Evolutionary conservation across 2,329 filamentous ascomycete species (phyloP).

Genomic region (Verticillium albo-atrum): DNA sequence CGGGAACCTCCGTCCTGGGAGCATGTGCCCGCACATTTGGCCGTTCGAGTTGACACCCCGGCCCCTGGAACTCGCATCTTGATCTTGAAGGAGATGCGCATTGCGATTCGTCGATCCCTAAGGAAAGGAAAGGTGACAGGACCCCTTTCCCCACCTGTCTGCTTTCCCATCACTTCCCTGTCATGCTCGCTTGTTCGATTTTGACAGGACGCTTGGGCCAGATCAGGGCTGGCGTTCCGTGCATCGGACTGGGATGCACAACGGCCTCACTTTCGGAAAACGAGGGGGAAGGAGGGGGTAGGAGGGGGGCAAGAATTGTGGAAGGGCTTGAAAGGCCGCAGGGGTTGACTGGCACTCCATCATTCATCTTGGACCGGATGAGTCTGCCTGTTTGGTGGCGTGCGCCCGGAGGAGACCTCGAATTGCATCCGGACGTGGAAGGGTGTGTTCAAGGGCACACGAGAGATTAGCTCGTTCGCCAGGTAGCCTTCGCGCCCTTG

Average conservation of each 20-base stretch:
- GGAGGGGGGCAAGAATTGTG: too few relatives aligned
- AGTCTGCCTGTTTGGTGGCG: neutral
- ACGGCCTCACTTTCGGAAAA: neutral
- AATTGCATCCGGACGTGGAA: too few relatives aligned
- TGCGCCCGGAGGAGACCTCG: neutral
- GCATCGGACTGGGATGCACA: neutral
- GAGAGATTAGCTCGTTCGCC: too few relatives aligned
- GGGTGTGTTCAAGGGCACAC: too few relatives aligned
- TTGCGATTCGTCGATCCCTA: neutral
- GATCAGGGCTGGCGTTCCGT: neutral
- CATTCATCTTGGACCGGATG: neutral
- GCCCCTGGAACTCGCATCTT: neutral
- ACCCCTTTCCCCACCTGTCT: neutral
- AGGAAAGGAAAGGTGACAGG: neutral
- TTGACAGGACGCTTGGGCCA: slow-evolving; percentile 1
- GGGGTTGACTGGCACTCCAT: neutral
- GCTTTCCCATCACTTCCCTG: neutral
- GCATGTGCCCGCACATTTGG: neutral
- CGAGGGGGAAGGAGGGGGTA: too few relatives aligned
- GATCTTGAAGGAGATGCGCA: neutral
- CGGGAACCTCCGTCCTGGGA: neutral
- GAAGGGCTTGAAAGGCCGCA: too few relatives aligned
- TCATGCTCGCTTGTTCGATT: neutral
- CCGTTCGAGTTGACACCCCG: neutral
- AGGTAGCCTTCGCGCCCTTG: too few relatives aligned